phyloP scores from a whole-genome alignment of 768 basidiomycete species.

The Lactarius vividus region DNA sequence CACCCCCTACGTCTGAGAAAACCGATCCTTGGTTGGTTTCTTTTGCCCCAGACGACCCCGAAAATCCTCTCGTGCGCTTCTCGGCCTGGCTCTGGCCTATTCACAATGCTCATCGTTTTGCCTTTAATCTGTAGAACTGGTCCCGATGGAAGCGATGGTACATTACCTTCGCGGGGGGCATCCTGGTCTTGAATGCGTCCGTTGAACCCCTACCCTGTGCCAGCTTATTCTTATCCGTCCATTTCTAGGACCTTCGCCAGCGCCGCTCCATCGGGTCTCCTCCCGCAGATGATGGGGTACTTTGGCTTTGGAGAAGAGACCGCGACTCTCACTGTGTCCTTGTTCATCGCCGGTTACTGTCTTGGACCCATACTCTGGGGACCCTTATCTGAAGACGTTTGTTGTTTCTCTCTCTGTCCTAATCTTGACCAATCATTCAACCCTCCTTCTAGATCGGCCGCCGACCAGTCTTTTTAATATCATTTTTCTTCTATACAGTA shows the following conservation, averaged over 20 bases:
- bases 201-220: constrained; percentile 27
- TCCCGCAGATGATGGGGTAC: constrained; percentile 42
- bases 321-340: constrained; percentile 53
- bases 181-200: constrained; percentile 56
- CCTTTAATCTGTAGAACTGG: constrained; percentile 47
- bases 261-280: constrained; percentile 53
- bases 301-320: constrained; percentile 52
- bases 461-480: constrained; percentile 52
- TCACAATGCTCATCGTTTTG: neutral
- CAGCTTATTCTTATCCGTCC: constrained; percentile 5
- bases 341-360: constrained; percentile 69
- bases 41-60: constrained; percentile 18
- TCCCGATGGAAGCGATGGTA: constrained; percentile 46
- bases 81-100: constrained; percentile 10
- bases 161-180: constrained; percentile 45
- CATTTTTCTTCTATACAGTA: constrained; percentile 57
- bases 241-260: constrained; percentile 57
- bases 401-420: constrained; percentile 28
- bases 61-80: constrained; percentile 21
- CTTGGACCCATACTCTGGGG: constrained; percentile 34
- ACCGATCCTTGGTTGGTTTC: constrained; percentile 25
- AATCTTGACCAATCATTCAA: neutral
- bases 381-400: constrained; percentile 35
- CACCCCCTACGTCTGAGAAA: constrained; percentile 2
- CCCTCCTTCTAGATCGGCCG: constrained; percentile 41